A percentile compares a stretch with the other conserved stretches of the same genome.
These are phyloP conservation scores for Rosa chinensis DNA, from an alignment of 306 rosid genomes.

Conservation along the genomic window DNA sequence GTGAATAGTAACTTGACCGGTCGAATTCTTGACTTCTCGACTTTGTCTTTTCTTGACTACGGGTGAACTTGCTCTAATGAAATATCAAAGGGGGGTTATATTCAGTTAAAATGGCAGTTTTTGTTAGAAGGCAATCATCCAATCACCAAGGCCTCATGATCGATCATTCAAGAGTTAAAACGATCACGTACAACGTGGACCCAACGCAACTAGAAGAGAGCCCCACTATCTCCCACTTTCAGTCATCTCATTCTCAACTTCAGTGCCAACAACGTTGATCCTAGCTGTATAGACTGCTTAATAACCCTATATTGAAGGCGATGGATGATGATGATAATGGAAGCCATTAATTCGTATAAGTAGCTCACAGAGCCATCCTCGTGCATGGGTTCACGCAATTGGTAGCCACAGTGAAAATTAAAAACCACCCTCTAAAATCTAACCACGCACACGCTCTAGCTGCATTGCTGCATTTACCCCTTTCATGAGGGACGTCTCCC, in stretches of 20 bases:
- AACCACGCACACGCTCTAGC: neutral
- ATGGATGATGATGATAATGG: slow-evolving; percentile 2
- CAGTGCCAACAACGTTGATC: neutral
- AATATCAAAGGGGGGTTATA: too few relatives aligned
- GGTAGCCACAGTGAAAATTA: slow-evolving; percentile 25
- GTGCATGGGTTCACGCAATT: slow-evolving; percentile 55
- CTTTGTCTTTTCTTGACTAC: too few relatives aligned
- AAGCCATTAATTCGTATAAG: neutral
- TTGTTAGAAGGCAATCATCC: neutral
- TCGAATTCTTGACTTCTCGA: too few relatives aligned
- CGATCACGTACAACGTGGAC: neutral
- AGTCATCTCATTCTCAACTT: neutral
- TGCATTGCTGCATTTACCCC: slow-evolving; percentile 43
- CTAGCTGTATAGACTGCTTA: neutral
- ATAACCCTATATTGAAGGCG: slow-evolving; percentile 5
- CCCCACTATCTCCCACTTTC: neutral
- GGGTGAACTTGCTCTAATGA: too few relatives aligned
- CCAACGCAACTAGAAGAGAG: neutral
- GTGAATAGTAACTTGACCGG: too few relatives aligned
- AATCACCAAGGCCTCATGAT: slow-evolving; percentile 4
- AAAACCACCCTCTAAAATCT: neutral
- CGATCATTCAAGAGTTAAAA: neutral
- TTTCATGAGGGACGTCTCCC: slow-evolving; percentile 52
- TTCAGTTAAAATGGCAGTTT: neutral
- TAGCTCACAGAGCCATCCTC: slow-evolving; percentile 38